Percentiles rank a stretch among this genome's conserved stretches.
Conservation (phyloP, 208 protist species). For the Crithidia mellificae region DNA sequence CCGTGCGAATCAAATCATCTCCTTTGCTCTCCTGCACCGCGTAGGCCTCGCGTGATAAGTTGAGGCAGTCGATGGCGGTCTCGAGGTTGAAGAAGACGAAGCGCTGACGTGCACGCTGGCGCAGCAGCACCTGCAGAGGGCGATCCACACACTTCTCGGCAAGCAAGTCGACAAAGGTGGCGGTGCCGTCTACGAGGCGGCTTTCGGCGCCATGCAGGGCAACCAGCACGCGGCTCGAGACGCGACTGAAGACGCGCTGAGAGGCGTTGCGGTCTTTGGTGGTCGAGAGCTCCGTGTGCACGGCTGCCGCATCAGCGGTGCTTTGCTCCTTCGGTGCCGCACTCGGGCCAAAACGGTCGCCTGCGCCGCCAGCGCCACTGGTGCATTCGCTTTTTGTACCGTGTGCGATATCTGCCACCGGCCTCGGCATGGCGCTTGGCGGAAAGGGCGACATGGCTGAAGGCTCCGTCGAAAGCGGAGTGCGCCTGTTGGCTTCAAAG, state of each 20-base stretch:
- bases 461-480: neutral
- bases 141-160: conserved; percentile 35
- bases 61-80: conserved; percentile 88
- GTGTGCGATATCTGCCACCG: neutral
- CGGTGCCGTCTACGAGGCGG: conserved; percentile 36
- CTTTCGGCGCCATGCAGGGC: conserved; percentile 27
- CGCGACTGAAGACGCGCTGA: conserved; percentile 2
- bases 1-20: conserved; percentile 32
- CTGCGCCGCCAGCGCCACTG: neutral
- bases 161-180: conserved; percentile 35
- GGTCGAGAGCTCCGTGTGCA: neutral
- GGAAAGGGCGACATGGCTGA: conserved; percentile 2
- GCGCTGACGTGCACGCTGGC: conserved; percentile 26
- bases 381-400: neutral
- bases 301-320: neutral
- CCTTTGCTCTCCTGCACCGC: conserved; percentile 41
- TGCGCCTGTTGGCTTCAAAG: neutral
- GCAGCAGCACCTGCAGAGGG: conserved; percentile 30
- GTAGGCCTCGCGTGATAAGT: conserved; percentile 79
- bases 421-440: neutral
- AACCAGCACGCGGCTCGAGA: conserved; percentile 29
- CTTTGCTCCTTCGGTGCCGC: neutral
- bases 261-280: neutral
- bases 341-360: no score
- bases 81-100: conserved; percentile 90